These are phyloP conservation scores for Tricholoma matsutake DNA, from an alignment of 768 basidiomycete genomes.

Conservation along the genomic window DNA sequence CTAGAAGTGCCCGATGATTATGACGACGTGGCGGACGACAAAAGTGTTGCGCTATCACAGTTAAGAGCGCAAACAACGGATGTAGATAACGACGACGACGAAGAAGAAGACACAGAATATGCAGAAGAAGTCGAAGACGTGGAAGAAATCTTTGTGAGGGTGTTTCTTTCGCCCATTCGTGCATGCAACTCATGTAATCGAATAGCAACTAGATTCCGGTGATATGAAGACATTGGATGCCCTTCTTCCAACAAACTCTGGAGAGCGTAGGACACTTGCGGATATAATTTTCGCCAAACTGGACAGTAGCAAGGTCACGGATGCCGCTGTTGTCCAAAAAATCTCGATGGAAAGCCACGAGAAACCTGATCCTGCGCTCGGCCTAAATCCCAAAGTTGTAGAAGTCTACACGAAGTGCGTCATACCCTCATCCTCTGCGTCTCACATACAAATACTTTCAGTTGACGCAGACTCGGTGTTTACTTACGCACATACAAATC, in stretches of 20 bases:
- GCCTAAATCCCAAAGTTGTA: conserved; percentile 88
- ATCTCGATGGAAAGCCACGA: conserved; percentile 59
- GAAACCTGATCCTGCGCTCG: conserved; percentile 77
- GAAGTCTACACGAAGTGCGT: conserved; percentile 90
- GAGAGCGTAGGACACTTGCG: conserved; percentile 83
- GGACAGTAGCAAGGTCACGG: conserved; percentile 56
- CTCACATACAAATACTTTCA: conserved; percentile 1
- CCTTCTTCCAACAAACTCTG: conserved; percentile 70
- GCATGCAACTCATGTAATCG: conserved; percentile 11
- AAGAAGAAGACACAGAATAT: conserved; percentile 30
- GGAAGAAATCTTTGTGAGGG: conserved; percentile 60
- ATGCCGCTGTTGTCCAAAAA: conserved; percentile 55
- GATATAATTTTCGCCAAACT: conserved; percentile 97
- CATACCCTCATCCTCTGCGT: neutral
- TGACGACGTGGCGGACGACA: conserved; percentile 43
- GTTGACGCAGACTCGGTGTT: conserved; percentile 64
- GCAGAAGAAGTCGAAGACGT: conserved; percentile 48
- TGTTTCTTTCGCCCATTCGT: neutral
- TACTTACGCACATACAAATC: conserved; percentile 89
- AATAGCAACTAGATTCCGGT: conserved; percentile 83
- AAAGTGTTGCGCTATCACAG: conserved; percentile 27
- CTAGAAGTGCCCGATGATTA: conserved; percentile 63
- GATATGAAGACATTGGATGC: conserved; percentile 87
- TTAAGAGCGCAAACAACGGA: conserved; percentile 34
- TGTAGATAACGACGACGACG: conserved; percentile 49